Percentiles rank a stretch among this genome's conserved stretches.
Conservation (phyloP, 2,329 filamentous ascomycete species). For the Nothopassalora personata region DNA sequence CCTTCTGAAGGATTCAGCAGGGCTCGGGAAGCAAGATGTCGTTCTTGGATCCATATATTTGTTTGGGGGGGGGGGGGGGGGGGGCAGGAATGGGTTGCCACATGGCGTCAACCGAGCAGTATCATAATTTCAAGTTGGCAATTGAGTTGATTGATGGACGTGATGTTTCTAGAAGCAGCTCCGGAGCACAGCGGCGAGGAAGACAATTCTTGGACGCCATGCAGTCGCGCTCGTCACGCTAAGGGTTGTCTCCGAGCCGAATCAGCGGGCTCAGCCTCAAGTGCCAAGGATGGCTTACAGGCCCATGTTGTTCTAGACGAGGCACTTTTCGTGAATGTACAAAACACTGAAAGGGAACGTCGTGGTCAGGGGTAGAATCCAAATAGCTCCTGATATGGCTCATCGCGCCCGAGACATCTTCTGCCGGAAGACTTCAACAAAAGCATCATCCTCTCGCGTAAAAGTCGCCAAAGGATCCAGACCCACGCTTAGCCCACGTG, state of each 20-base stretch:
- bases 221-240: background rate
- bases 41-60: background rate
- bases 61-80: background rate
- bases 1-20: background rate
- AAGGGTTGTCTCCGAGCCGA: background rate
- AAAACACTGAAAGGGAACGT: background rate
- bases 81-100: background rate
- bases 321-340: background rate
- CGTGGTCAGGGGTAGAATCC: background rate
- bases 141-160: background rate
- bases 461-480: background rate
- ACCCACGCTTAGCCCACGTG: conserved; percentile 6
- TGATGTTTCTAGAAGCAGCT: background rate
- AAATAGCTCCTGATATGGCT: background rate
- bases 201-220: background rate
- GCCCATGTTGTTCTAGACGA: background rate
- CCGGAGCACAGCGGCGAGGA: background rate
- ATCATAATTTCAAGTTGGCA: background rate
- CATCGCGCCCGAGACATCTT: background rate
- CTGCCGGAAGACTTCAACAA: background rate
- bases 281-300: background rate
- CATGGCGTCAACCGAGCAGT: background rate
- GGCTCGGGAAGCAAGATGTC: background rate
- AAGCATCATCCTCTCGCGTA: background rate
- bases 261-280: background rate